A percentile compares a stretch with the other conserved stretches of the same genome.
These are phyloP conservation scores for Flaveria ramosissima DNA, from an alignment of 129 eudicot genomes.

Conservation along the genomic window DNA sequence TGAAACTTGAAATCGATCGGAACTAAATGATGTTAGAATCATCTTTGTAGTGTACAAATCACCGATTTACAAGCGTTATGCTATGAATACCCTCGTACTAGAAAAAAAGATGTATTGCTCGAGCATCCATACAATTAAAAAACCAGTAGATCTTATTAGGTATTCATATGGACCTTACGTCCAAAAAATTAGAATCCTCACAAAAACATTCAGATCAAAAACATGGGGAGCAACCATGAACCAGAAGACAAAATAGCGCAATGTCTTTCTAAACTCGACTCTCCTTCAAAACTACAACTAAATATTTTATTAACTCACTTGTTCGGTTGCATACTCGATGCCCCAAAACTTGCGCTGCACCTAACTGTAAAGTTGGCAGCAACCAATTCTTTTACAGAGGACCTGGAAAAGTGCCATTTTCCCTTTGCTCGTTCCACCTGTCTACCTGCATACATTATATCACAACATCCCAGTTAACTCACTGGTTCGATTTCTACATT, in stretches of 20 bases:
- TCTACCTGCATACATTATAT: constrained; percentile 59
- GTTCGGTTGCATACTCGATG: neutral
- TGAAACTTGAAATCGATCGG: too few relatives aligned
- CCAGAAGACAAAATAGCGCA: too few relatives aligned
- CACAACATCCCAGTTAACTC: neutral
- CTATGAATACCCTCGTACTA: too few relatives aligned
- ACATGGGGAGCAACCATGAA: neutral
- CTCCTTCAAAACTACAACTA: neutral
- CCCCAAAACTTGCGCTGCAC: neutral
- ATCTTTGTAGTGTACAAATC: too few relatives aligned
- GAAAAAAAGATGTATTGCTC: too few relatives aligned
- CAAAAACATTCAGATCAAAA: neutral
- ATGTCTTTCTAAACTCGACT: neutral
- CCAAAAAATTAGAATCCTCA: neutral
- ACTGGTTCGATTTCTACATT: neutral
- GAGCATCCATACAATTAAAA: too few relatives aligned
- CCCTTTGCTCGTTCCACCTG: constrained; percentile 27
- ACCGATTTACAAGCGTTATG: too few relatives aligned
- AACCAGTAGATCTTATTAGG: too few relatives aligned
- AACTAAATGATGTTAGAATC: too few relatives aligned
- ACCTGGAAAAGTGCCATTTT: constrained; percentile 85
- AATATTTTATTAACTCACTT: constrained; percentile 1
- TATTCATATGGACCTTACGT: too few relatives aligned
- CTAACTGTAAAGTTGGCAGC: neutral
- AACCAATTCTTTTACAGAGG: constrained; percentile 49